Conservation (phyloP, 192 early-diverging fungal genomes). For the Coemansia sp. region DNA sequence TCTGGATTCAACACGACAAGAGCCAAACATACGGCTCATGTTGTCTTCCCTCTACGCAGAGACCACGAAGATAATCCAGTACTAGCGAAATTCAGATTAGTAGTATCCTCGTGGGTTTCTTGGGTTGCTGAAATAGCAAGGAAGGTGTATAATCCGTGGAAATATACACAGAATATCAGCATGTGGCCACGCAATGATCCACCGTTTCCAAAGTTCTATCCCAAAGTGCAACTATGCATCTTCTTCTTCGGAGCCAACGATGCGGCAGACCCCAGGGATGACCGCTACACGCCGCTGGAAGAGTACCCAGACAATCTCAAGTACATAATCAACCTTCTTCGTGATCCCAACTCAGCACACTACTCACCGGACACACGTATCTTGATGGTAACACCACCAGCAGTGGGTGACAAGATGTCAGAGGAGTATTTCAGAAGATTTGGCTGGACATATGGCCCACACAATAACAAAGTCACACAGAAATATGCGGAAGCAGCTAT, state of each 20-base stretch:
- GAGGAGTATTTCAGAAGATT: too few species aligned
- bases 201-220: background rate
- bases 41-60: slow-evolving; percentile 51
- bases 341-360: too few species aligned
- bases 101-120: too few species aligned
- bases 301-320: slow-evolving; percentile 62
- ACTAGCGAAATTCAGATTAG: too few species aligned
- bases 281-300: slow-evolving; percentile 64
- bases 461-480: too few species aligned
- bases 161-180: background rate
- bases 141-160: background rate
- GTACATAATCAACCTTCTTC: slow-evolving; percentile 59
- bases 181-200: background rate
- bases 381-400: too few species aligned
- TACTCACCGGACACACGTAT: too few species aligned
- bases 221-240: slow-evolving; percentile 19
- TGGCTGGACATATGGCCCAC: too few species aligned
- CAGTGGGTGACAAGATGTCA: too few species aligned
- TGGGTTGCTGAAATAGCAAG: background rate
- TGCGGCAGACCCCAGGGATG: slow-evolving; percentile 50
- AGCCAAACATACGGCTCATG: slow-evolving; percentile 56
- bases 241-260: slow-evolving; percentile 87
- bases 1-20: slow-evolving; percentile 73
- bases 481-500: too few species aligned
- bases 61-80: too few species aligned